Conservation (phyloP, 495 filamentous ascomycete species). For the Xylaria longipes region DNA sequence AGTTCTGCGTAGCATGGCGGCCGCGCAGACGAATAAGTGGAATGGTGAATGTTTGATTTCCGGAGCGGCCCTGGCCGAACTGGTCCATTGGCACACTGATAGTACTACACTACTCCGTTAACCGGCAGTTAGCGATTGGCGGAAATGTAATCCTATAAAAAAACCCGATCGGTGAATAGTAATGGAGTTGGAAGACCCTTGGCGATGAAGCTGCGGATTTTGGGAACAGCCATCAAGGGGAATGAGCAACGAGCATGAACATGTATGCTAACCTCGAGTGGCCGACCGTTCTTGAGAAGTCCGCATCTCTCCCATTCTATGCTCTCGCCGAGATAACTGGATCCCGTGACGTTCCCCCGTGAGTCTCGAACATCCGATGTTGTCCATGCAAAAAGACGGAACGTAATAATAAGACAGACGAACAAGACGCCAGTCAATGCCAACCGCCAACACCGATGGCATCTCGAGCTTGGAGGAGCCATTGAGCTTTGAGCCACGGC, state of each 20-base stretch:
- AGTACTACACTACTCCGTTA: conserved; percentile 3
- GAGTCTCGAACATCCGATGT: neutral
- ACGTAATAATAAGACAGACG: neutral
- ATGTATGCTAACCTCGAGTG: conserved; percentile 42
- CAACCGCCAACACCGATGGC: neutral
- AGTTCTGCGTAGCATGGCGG: conserved; percentile 46
- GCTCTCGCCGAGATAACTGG: conserved; percentile 42
- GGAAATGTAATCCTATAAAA: neutral
- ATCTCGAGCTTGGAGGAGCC: neutral
- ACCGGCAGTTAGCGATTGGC: neutral
- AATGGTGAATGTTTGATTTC: conserved; percentile 46
- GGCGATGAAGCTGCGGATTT: neutral
- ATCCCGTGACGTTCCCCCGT: neutral
- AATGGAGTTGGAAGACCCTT: neutral
- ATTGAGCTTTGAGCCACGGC: neutral
- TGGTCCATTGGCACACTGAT: conserved; percentile 55
- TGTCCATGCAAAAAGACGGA: neutral
- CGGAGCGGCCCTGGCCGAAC: conserved; percentile 41
- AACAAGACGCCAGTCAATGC: neutral
- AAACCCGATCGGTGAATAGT: neutral
- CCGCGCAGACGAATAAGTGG: conserved; percentile 52
- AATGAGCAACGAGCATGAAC: neutral
- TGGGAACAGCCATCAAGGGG: neutral
- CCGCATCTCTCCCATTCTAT: conserved; percentile 51
- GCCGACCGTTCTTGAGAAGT: conserved; percentile 32